Base-by-base conservation (phyloP, 1,139 yeast genomes). In the Suhomyces atakaporum region DNA sequence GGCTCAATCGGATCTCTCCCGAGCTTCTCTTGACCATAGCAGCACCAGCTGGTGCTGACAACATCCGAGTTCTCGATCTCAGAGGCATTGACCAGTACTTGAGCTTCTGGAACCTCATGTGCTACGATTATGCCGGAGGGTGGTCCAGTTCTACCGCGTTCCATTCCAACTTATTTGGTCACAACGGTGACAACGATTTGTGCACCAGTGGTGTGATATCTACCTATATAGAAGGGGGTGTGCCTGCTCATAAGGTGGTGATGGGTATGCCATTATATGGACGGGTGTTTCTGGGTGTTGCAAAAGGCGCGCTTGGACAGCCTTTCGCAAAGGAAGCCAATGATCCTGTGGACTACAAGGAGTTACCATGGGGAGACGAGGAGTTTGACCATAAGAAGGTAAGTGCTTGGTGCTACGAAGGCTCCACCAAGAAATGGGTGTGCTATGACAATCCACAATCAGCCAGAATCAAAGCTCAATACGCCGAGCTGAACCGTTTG, bases 201-300 rank as follows among this genome's bases (percentile, higher is more conserved):
- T 71, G 69, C 45, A 79, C 69, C 1, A 75, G 77, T 39, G 60
- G 60, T 5, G 77, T 84, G 0, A 65, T 89, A 0, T 43, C 56
- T 1, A 58, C 56, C 32, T 84, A 79, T 57, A 38, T 60, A 0
- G 29, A 42, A 0, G 51, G 51, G 1, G 81, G 82, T 0, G 69
- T 82, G 0, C 45, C 63, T 0, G 49, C 80, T 0, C 33, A 50
- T 1, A 84, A 85, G 50, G 47, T 92, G n/a, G 68, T 84, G 1
- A 51, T 92, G 35, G 98, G 97, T 0, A 84, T 90, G 83, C 97
- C 97, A 0, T 66, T 80, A 16, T 92, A 89, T 58, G 97, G 96
- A 0, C 69, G 96, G 34, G 72, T 78, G 0, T 90, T 88, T 51
- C 50, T 46, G 23, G 60, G 59, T 1, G 73, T 73, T 0, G 51